Conservation (phyloP, 306 rosid species). For the Lathyrus tuberosus region DNA sequence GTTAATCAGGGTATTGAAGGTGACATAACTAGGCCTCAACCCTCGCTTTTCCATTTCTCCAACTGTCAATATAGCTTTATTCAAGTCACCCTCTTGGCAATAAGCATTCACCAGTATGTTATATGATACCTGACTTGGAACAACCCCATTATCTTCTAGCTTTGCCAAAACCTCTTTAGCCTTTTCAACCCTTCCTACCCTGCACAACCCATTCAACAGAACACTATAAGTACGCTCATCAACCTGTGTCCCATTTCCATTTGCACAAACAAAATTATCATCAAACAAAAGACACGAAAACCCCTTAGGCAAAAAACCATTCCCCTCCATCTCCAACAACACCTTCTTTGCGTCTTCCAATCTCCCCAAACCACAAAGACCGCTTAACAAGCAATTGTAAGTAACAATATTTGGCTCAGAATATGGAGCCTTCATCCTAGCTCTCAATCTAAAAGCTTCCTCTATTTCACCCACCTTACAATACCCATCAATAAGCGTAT, state of each 20-base stretch:
- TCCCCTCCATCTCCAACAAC: conserved; percentile 66
- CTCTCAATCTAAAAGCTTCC: conserved; percentile 62
- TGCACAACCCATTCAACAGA: conserved; percentile 69
- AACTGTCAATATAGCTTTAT: conserved; percentile 46
- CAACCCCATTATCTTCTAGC: conserved; percentile 51
- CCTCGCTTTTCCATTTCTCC: conserved; percentile 64
- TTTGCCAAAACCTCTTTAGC: conserved; percentile 63
- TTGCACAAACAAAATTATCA: conserved; percentile 44
- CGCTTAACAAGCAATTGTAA: conserved; percentile 66
- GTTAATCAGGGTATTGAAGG: conserved; percentile 65
- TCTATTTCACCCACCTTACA: conserved; percentile 69
- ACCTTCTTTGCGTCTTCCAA: conserved; percentile 56
- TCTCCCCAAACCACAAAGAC: conserved; percentile 61
- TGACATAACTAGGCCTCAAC: conserved; percentile 57
- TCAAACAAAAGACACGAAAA: conserved; percentile 56
- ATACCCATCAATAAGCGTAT: conserved; percentile 70
- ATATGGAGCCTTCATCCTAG: conserved; percentile 60
- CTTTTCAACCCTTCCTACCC: conserved; percentile 61
- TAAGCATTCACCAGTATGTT: conserved; percentile 69
- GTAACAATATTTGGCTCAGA: conserved; percentile 60
- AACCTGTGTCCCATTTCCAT: conserved; percentile 47
- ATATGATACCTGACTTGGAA: conserved; percentile 54
- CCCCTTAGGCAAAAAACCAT: conserved; percentile 57
- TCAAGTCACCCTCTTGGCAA: conserved; percentile 60
- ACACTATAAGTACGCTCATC: conserved; percentile 54